phyloP scores from a whole-genome alignment of 768 basidiomycete genomes.

The Tricholomella constricta region DNA sequence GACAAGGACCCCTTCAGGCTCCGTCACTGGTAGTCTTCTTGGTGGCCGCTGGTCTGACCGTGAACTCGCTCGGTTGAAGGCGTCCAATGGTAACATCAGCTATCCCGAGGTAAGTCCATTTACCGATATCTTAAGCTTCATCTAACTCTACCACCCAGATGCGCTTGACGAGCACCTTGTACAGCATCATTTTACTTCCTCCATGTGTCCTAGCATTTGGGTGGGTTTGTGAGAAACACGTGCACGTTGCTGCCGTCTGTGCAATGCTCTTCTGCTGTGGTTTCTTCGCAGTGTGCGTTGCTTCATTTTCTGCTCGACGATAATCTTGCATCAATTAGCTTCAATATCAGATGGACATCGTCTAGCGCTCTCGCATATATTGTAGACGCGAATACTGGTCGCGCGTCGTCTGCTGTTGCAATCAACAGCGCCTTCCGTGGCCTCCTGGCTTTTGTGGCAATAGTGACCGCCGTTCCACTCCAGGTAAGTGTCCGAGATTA shows the following conservation, averaged over 20 bases:
- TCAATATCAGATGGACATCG: constrained; percentile 50
- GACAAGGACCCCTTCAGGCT: constrained; percentile 28
- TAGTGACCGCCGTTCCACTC: constrained; percentile 74
- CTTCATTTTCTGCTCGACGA: background rate
- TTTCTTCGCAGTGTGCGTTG: constrained; percentile 69
- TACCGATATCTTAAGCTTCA: background rate
- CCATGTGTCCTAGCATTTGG: constrained; percentile 66
- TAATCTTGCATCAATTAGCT: background rate
- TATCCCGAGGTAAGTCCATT: constrained; percentile 61
- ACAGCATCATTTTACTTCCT: constrained; percentile 62
- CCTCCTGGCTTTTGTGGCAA: constrained; percentile 63
- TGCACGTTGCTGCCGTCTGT: constrained; percentile 68
- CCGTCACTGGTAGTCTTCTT: constrained; percentile 41
- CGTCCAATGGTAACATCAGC: constrained; percentile 40
- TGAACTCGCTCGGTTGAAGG: constrained; percentile 37
- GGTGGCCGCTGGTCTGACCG: constrained; percentile 50
- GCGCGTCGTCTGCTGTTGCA: constrained; percentile 75
- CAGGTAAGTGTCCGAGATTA: constrained; percentile 43
- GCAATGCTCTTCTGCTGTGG: constrained; percentile 75
- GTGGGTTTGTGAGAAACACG: constrained; percentile 68
- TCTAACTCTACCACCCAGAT: constrained; percentile 44
- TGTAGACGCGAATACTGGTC: constrained; percentile 84
- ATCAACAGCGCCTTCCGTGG: constrained; percentile 80
- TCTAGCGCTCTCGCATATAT: constrained; percentile 78
- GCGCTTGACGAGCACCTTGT: constrained; percentile 64